These are phyloP conservation scores for Biscogniauxia mediterranea DNA, from an alignment of 2,329 filamentous ascomycete species.

Conservation along the genomic window DNA sequence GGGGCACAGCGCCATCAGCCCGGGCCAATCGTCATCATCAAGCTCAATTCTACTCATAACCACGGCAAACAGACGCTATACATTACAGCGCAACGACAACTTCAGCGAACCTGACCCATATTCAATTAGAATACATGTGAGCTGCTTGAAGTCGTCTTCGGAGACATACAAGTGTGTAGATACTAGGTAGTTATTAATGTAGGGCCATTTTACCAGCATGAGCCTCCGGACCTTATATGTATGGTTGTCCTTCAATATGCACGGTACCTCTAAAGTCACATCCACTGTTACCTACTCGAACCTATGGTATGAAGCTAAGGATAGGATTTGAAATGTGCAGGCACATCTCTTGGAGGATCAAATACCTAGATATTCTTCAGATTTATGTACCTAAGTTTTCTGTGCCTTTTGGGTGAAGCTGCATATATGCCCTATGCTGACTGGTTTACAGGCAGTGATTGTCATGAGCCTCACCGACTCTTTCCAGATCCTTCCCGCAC, in stretches of 20 bases:
- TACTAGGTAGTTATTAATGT: too few species aligned
- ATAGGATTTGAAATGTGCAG: not conserved
- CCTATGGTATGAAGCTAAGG: not conserved
- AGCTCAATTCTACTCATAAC: not conserved
- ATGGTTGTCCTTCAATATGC: not conserved
- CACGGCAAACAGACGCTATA: too few species aligned
- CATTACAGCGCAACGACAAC: too few species aligned
- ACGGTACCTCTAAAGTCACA: not conserved
- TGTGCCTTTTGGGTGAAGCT: too few species aligned
- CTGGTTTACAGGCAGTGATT: not conserved
- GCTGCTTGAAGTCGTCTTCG: too few species aligned
- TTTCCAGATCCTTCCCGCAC: not conserved
- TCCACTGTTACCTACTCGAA: not conserved
- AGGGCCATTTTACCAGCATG: too few species aligned
- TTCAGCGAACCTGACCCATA: too few species aligned
- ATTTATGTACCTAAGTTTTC: not conserved
- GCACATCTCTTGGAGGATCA: not conserved
- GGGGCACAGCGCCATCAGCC: not conserved
- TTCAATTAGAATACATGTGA: too few species aligned
- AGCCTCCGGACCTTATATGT: too few species aligned
- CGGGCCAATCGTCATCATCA: not conserved
- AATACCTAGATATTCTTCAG: not conserved
- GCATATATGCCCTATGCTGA: not conserved
- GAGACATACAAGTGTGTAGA: too few species aligned
- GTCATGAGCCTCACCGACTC: not conserved